These are phyloP conservation scores for Eragrostis nindensis DNA, from an alignment of 176 grass and related monocot genomes.

Conservation along the genomic window DNA sequence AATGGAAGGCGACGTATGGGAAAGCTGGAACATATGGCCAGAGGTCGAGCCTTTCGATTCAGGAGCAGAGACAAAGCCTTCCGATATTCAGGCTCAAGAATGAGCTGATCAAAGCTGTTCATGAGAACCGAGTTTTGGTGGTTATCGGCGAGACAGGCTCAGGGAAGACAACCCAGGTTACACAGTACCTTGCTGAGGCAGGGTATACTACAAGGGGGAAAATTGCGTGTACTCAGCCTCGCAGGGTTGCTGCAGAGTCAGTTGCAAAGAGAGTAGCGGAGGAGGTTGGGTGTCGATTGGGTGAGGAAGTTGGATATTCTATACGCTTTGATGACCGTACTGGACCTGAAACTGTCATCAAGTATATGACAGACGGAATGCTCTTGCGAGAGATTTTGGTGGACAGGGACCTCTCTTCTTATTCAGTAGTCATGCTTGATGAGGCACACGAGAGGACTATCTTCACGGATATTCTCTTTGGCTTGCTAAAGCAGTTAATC, in stretches of 20 bases:
- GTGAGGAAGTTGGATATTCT: constrained; percentile 71
- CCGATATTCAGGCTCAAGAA: constrained; percentile 70
- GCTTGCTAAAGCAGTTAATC: constrained; percentile 62
- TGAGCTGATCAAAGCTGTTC: constrained; percentile 63
- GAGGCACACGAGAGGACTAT: constrained; percentile 80
- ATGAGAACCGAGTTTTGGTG: constrained; percentile 65
- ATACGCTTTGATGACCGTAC: constrained; percentile 69
- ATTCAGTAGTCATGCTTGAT: constrained; percentile 78
- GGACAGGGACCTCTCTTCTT: constrained; percentile 54
- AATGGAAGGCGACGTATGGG: constrained; percentile 60
- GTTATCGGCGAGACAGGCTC: constrained; percentile 60
- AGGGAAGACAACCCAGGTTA: constrained; percentile 70
- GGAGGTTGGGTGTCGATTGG: constrained; percentile 60
- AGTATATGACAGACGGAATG: constrained; percentile 86
- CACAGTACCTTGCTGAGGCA: constrained; percentile 69
- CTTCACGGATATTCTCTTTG: constrained; percentile 62
- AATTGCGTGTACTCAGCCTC: constrained; percentile 73
- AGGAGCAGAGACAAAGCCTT: constrained; percentile 62
- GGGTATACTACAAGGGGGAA: constrained; percentile 58
- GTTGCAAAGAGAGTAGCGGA: constrained; percentile 71
- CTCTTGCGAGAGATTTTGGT: constrained; percentile 69
- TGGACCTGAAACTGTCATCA: constrained; percentile 66
- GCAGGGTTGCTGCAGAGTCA: constrained; percentile 62
- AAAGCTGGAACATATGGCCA: constrained; percentile 53
- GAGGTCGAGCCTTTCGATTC: constrained; percentile 47